A percentile compares a stretch with the other conserved stretches of the same genome.
Conservation (phyloP, 2,329 filamentous ascomycete genomes). For the Alternaria sp. region DNA sequence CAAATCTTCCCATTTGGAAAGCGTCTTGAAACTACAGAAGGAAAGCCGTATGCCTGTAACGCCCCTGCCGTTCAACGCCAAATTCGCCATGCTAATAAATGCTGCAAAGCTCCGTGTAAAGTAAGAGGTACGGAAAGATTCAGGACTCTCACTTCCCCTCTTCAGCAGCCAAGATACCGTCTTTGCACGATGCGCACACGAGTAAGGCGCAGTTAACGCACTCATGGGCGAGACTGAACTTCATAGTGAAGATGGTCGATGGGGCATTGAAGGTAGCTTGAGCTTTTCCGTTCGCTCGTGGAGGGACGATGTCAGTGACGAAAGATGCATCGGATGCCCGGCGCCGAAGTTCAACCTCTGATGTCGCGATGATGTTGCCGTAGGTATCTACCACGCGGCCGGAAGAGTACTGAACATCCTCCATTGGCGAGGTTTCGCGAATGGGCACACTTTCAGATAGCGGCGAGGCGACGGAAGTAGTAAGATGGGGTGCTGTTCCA, state of each 20-base stretch:
- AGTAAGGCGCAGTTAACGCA: slow-evolving; percentile 30
- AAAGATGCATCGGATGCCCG: slow-evolving; percentile 11
- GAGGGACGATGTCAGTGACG: not conserved
- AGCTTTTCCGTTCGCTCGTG: no score
- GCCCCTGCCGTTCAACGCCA: not conserved
- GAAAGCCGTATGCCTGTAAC: not conserved
- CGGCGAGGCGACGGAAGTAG: not conserved
- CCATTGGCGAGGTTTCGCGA: slow-evolving; percentile 9
- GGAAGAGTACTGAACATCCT: slow-evolving; percentile 10
- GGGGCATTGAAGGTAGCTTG: not conserved
- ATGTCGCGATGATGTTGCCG: slow-evolving; percentile 19
- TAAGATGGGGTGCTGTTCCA: slow-evolving; percentile 14
- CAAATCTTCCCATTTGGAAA: not conserved
- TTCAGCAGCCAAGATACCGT: slow-evolving; percentile 1
- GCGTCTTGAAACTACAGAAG: not conserved
- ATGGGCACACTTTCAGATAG: slow-evolving; percentile 12
- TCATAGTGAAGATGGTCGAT: not conserved
- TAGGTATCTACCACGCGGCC: slow-evolving; percentile 25
- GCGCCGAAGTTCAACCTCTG: slow-evolving; percentile 1
- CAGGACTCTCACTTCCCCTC: not conserved
- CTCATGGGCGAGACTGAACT: slow-evolving; percentile 35
- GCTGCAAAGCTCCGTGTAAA: not conserved
- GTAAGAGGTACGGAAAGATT: not conserved
- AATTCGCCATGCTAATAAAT: not conserved
- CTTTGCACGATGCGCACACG: slow-evolving; percentile 32